These are phyloP conservation scores for Bjerkandera adusta DNA, from an alignment of 1,284 basidiomycete species.

Conservation along the genomic window DNA sequence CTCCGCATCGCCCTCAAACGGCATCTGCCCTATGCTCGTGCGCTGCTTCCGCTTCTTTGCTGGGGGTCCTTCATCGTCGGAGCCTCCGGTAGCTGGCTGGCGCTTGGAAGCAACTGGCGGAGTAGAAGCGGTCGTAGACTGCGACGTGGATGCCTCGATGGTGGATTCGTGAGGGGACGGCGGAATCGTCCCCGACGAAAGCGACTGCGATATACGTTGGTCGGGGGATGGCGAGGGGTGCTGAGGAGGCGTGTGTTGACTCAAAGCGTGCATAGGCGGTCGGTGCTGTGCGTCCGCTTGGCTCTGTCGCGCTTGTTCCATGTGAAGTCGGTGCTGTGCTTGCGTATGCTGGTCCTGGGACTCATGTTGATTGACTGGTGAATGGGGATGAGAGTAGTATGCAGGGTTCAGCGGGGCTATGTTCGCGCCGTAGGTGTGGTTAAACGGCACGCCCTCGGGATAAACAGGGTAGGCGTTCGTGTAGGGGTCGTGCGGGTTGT, in stretches of 20 bases:
- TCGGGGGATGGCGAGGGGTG: too few relatives aligned
- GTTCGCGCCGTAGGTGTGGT: neutral
- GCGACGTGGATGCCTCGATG: neutral
- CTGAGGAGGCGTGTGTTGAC: neutral
- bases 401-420: slow-evolving; percentile 7
- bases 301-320: neutral
- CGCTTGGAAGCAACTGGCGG: slow-evolving; percentile 6
- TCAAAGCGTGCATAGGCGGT: neutral
- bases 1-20: slow-evolving; percentile 14
- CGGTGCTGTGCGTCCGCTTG: slow-evolving; percentile 1
- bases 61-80: slow-evolving; percentile 2
- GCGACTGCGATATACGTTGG: too few relatives aligned
- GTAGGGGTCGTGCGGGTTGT: slow-evolving; percentile 12
- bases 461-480: slow-evolving; percentile 6
- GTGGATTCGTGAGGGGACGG: neutral
- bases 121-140: too few relatives aligned
- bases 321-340: neutral
- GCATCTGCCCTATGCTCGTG: neutral
- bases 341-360: neutral
- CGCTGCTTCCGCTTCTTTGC: slow-evolving; percentile 3
- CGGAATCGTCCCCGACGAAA: too few relatives aligned
- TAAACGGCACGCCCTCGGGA: slow-evolving; percentile 5
- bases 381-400: slow-evolving; percentile 6
- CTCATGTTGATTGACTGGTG: slow-evolving; percentile 2
- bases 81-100: neutral